phyloP scores from a whole-genome alignment of 768 basidiomycete genomes.

The Termitomyces sp. region DNA sequence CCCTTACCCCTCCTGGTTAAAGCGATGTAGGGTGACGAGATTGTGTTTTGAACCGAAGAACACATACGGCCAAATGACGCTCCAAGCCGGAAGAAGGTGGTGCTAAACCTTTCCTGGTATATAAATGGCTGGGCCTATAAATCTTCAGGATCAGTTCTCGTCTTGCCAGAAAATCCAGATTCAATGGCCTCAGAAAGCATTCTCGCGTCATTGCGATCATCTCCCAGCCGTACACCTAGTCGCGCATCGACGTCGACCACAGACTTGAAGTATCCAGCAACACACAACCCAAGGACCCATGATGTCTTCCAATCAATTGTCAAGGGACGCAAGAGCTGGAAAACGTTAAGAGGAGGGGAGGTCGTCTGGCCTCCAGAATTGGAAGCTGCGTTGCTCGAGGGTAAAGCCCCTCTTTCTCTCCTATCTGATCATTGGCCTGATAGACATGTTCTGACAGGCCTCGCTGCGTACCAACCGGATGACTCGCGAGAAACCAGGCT shows the following conservation, averaged over 20 bases:
- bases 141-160: constrained; percentile 16
- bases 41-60: constrained; percentile 30
- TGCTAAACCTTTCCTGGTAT: constrained; percentile 17
- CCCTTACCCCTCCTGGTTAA: constrained; percentile 28
- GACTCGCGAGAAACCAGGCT: constrained; percentile 69
- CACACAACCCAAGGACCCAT: constrained; percentile 33
- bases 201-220: constrained; percentile 7
- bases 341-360: constrained; percentile 65
- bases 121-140: constrained; percentile 25
- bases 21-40: constrained; percentile 24
- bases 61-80: constrained; percentile 20
- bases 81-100: constrained; percentile 20
- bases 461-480: constrained; percentile 64
- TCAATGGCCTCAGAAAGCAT: constrained; percentile 15
- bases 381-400: constrained; percentile 73
- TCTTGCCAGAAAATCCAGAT: constrained; percentile 10
- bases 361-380: constrained; percentile 78
- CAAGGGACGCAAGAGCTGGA: constrained; percentile 69
- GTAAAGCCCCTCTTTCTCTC: constrained; percentile 23
- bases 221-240: constrained; percentile 8
- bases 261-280: constrained; percentile 21
- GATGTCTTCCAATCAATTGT: constrained; percentile 66
- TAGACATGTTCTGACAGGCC: constrained; percentile 35
- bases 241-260: constrained; percentile 4
- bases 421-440: background rate